Conservation (phyloP, 208 protist species). For the Leishmania aethiopica region DNA sequence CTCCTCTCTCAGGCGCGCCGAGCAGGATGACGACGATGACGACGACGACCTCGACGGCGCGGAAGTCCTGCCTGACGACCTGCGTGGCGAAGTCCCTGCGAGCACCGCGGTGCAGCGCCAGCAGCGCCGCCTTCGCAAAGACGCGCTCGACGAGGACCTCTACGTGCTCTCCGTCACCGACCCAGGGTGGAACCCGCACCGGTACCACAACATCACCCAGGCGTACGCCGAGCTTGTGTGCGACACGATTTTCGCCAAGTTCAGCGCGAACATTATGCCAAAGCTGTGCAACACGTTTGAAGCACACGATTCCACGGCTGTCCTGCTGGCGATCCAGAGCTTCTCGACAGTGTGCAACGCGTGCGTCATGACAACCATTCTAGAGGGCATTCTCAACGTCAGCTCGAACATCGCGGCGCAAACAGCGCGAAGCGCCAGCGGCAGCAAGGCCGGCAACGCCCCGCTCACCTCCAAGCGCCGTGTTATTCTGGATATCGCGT, state of each 20-base stretch:
- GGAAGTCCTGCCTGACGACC: slow-evolving; percentile 35
- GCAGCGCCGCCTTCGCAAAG: slow-evolving; percentile 35
- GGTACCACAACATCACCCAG: slow-evolving; percentile 85
- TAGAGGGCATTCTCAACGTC: slow-evolving; percentile 80
- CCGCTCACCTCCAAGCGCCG: slow-evolving; percentile 78
- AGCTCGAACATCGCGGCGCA: slow-evolving; percentile 61
- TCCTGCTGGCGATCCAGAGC: slow-evolving; percentile 85
- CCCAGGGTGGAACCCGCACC: slow-evolving; percentile 71
- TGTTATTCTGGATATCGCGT: slow-evolving; percentile 87
- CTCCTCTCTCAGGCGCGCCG: slow-evolving; percentile 44
- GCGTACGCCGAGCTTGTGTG: slow-evolving; percentile 64
- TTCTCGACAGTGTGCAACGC: slow-evolving; percentile 80
- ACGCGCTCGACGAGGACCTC: slow-evolving; percentile 73
- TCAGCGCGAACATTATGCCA: slow-evolving; percentile 90
- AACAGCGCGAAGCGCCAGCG: neutral
- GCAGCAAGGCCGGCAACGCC: slow-evolving; percentile 32
- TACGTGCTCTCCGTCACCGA: slow-evolving; percentile 77
- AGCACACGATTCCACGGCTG: slow-evolving; percentile 72
- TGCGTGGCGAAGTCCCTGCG: slow-evolving; percentile 5
- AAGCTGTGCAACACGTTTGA: slow-evolving; percentile 88
- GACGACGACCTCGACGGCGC: slow-evolving; percentile 29
- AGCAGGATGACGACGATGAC: slow-evolving; percentile 59
- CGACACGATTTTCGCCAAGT: slow-evolving; percentile 73
- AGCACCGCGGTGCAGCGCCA: neutral
- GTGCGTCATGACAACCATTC: slow-evolving; percentile 84